Evolutionary conservation across 1,284 basidiomycete genomes (phyloP).

Genomic region (Leccinum pachyderme): DNA sequence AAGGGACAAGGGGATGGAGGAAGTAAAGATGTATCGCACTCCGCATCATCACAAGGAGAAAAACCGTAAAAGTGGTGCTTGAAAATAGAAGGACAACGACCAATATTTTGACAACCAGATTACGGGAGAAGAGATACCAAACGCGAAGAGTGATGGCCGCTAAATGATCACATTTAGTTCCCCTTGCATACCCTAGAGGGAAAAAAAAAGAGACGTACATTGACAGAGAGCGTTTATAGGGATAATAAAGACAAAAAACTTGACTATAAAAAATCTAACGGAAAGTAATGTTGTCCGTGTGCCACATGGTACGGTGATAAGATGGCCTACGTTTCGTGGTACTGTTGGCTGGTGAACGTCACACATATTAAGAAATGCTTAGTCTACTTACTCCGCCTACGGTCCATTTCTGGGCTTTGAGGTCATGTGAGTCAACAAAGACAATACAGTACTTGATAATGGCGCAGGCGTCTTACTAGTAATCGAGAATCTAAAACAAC

Average conservation of each 20-base stretch:
- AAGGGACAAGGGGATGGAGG: background rate
- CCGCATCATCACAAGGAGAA: constrained; percentile 1
- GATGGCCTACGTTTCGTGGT: background rate
- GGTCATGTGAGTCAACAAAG: background rate
- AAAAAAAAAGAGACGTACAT: constrained; percentile 2
- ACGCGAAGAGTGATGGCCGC: constrained; percentile 20
- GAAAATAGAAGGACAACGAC: constrained; percentile 5
- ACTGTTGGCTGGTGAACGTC: background rate
- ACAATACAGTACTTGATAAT: background rate
- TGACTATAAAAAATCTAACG: background rate
- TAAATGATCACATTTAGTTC: background rate
- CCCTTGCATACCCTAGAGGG: background rate
- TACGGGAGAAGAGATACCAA: constrained; percentile 24
- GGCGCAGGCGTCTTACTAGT: background rate
- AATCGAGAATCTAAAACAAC: background rate
- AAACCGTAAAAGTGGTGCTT: background rate
- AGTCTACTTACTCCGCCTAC: background rate
- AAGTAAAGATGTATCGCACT: background rate
- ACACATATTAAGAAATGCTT: background rate
- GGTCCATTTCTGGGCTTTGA: background rate
- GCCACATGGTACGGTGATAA: background rate
- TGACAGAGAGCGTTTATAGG: constrained; percentile 8
- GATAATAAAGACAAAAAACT: background rate
- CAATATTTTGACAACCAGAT: constrained; percentile 4
- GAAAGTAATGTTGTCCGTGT: background rate